Evolutionary conservation across 257 asterid species (phyloP).

Genomic region (Fraxinus pennsylvanica): DNA sequence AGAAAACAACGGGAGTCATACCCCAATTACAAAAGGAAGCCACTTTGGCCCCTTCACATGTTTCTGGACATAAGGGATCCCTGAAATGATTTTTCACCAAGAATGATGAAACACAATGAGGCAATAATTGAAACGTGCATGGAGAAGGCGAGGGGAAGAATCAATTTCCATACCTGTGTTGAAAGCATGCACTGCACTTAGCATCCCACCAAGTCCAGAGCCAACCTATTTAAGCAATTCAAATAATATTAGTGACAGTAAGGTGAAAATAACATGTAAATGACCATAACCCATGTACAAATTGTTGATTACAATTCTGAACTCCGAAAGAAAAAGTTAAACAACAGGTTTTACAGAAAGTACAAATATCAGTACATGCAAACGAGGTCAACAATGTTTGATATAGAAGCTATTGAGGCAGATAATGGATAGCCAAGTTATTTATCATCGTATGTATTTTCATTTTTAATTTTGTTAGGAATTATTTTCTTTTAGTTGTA

Average conservation of each 20-base stretch:
- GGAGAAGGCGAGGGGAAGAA: slow-evolving; percentile 4
- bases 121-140: slow-evolving; percentile 2
- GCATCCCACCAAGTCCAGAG: slow-evolving; percentile 74
- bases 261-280: not conserved
- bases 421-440: not conserved
- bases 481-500: too few species aligned
- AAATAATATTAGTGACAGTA: not conserved
- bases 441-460: not conserved
- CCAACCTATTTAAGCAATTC: slow-evolving; percentile 49
- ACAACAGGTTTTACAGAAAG: not conserved
- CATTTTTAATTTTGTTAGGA: too few species aligned
- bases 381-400: not conserved
- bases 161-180: slow-evolving; percentile 46
- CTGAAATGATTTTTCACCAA: slow-evolving; percentile 31
- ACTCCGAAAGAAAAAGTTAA: not conserved
- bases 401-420: not conserved
- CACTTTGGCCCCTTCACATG: slow-evolving; percentile 70
- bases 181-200: slow-evolving; percentile 66
- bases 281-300: not conserved
- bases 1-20: slow-evolving; percentile 28
- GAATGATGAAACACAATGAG: slow-evolving; percentile 10
- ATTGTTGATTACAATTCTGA: not conserved
- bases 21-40: slow-evolving; percentile 74
- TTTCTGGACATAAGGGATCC: slow-evolving; percentile 62
- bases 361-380: not conserved